Base-by-base conservation (phyloP, 176 grass and related monocot genomes). In the Avena eriantha region DNA sequence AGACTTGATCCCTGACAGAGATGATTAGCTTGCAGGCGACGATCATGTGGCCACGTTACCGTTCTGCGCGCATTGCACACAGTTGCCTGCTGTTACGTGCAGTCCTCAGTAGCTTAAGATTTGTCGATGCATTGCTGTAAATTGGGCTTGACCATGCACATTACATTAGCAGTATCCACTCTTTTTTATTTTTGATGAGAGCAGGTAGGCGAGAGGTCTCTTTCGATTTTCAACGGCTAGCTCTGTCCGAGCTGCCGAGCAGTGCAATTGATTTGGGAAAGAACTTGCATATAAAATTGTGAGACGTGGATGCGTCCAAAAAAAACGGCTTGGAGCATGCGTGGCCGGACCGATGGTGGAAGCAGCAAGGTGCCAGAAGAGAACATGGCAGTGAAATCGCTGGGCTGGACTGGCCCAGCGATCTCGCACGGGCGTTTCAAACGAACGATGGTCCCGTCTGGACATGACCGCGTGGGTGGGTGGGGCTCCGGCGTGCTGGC, bases 171-270 rank as follows among this genome's bases (percentile, higher is more conserved):
- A 55, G 51, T 23, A 21, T 23, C 57, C 21, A 60, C 3, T 13
- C 10, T 61, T 26, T 61, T 26, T 12, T 64, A 3, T 10, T 29
- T 29, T 29, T 29, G 29, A 29, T 0, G 10, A 64, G 23, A 29
- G 24, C 0, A 29, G 29, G 29, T 69, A 86, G 73, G 51, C 9
- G 49, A 49, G 49, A 70, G 10, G 80, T 65, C 57, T 1, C 46
- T 83, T 80, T 90, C 79, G 22, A 34, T 46, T 22, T 74, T 87
- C 80, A 87, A 87, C 89, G 80, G 84, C 84, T 90, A 87, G 56
- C 73, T 86, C 74, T 83, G 64, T 46, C 35, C 22, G 72, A 17
- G 24, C n/a, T 59, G 56, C 51, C 77, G 54, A 60, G 73, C 73
- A 6, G 22, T 18, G 21, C 48, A 89, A 76, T 31, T 14, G 69